Evolutionary conservation across 352 stramenopile genomes (phyloP).

Genomic region (Phytophthora citricola): DNA sequence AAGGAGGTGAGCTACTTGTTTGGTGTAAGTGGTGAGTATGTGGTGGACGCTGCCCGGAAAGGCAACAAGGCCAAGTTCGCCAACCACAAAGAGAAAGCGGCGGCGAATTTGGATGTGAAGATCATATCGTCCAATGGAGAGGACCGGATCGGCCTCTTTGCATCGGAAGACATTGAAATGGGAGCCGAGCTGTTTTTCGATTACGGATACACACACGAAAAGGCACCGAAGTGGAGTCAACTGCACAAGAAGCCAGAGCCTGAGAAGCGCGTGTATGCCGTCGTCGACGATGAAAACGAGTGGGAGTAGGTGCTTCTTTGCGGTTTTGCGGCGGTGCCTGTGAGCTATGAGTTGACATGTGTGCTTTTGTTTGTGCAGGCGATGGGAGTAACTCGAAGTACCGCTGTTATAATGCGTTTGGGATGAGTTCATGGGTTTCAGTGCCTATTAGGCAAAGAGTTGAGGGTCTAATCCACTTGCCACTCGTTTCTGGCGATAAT

Average conservation of each 20-base stretch:
- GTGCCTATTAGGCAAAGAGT: no score
- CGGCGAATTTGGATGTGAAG: conserved; percentile 84
- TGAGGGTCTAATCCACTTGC: neutral
- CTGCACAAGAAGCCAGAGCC: conserved; percentile 9
- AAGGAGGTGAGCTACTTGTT: conserved; percentile 91
- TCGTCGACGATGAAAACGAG: conserved; percentile 47
- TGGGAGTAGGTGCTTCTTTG: conserved; percentile 38
- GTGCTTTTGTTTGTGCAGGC: conserved; percentile 19
- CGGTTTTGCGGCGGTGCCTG: neutral
- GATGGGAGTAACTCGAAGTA: conserved; percentile 20
- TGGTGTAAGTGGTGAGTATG: conserved; percentile 91
- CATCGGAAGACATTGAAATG: conserved; percentile 85
- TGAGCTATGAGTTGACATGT: conserved; percentile 7
- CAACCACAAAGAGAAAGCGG: conserved; percentile 70
- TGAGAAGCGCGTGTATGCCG: conserved; percentile 24
- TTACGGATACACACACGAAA: conserved; percentile 77
- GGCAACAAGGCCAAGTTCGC: conserved; percentile 96
- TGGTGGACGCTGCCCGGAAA: conserved; percentile 92
- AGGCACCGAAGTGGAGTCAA: conserved; percentile 70
- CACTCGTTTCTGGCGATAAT: conserved; percentile 3
- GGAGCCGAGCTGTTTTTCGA: conserved; percentile 85
- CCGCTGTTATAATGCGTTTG: neutral
- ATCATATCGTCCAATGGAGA: conserved; percentile 91
- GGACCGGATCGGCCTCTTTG: conserved; percentile 92
- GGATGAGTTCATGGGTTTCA: no score